These are phyloP conservation scores for Sindora glabra DNA, from an alignment of 306 rosid species.

Conservation along the genomic window DNA sequence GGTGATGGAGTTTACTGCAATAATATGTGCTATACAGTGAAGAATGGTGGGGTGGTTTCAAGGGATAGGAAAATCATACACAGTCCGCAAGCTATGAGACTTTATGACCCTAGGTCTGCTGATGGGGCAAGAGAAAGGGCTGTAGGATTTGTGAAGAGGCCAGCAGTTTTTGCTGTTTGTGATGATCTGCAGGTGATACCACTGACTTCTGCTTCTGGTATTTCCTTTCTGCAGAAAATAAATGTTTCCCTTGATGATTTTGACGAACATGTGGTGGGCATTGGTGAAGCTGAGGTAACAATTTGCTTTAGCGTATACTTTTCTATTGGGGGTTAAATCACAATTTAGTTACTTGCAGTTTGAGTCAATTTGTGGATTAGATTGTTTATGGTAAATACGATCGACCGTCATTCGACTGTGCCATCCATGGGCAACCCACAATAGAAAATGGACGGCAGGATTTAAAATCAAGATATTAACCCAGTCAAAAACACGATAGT, in stretches of 20 bases:
- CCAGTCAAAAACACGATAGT: too few species aligned
- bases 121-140: not conserved
- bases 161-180: conserved; percentile 19
- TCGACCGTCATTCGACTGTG: too few species aligned
- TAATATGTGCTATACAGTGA: not conserved
- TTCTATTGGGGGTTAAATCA: too few species aligned
- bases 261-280: conserved; percentile 18
- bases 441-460: too few species aligned
- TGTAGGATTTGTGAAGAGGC: conserved; percentile 25
- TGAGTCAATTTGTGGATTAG: too few species aligned
- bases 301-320: too few species aligned
- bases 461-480: too few species aligned
- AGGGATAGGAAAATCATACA: not conserved
- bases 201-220: conserved; percentile 6
- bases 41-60: not conserved
- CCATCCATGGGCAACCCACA: too few species aligned
- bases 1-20: not conserved
- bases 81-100: not conserved
- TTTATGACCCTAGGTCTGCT: conserved; percentile 20
- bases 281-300: conserved; percentile 10
- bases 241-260: conserved; percentile 24
- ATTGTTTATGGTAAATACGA: too few species aligned
- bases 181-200: conserved; percentile 28
- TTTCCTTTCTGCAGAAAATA: conserved; percentile 21
- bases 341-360: too few species aligned